These are phyloP conservation scores for Clarireedia paspali DNA, from an alignment of 2,329 filamentous ascomycete genomes.

Conservation along the genomic window DNA sequence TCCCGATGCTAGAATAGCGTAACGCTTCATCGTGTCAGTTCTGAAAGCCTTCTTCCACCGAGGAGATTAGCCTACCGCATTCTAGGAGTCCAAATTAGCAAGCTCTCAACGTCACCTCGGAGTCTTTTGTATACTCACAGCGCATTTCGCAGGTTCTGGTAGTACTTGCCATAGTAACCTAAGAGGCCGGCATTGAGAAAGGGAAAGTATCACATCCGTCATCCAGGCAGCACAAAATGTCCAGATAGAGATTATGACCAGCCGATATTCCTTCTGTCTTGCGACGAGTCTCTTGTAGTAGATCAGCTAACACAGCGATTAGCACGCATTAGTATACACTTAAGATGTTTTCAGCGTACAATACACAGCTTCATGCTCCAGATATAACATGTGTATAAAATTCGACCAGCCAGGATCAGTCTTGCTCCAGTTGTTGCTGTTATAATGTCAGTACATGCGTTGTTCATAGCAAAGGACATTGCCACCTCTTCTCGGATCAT, in stretches of 20 bases:
- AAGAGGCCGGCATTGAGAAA: neutral
- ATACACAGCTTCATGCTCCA: conserved; percentile 24
- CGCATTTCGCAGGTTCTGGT: neutral
- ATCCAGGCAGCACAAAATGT: neutral
- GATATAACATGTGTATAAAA: conserved; percentile 18
- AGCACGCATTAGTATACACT: neutral
- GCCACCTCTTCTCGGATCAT: neutral
- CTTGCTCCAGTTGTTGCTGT: conserved; percentile 17
- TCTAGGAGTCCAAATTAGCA: neutral
- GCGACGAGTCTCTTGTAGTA: conserved; percentile 18
- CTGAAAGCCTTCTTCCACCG: neutral
- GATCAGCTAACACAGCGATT: conserved; percentile 12
- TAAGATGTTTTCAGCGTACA: conserved; percentile 3
- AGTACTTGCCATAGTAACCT: conserved; percentile 1
- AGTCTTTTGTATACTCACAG: neutral
- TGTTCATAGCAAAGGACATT: too few species aligned
- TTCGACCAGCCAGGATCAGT: conserved; percentile 14
- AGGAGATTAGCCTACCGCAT: neutral
- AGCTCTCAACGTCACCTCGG: neutral
- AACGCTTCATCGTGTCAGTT: neutral
- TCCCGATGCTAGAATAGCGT: too few species aligned
- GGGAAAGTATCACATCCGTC: neutral
- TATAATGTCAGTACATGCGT: neutral
- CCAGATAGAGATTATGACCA: neutral
- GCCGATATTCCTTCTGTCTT: conserved; percentile 9